A percentile compares a stretch with the other conserved stretches of the same genome.
These are phyloP conservation scores for Rhododendron molle DNA, from an alignment of 148 eudicot species.

Conservation along the genomic window DNA sequence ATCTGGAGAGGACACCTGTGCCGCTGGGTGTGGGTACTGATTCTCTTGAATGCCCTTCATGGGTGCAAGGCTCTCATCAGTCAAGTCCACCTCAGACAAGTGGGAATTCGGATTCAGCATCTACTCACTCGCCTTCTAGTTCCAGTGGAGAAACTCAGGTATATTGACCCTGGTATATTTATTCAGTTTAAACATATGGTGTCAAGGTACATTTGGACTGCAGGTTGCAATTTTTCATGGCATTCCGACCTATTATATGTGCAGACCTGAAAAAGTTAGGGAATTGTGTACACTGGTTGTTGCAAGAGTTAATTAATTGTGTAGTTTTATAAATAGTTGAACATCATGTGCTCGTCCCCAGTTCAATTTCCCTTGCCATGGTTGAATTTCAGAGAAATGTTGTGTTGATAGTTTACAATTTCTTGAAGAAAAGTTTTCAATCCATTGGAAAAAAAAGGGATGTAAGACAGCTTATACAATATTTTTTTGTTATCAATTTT, in stretches of 20 bases:
- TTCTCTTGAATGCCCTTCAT: constrained; percentile 10
- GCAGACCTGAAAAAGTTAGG: neutral
- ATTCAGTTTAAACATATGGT: neutral
- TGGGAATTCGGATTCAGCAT: constrained; percentile 11
- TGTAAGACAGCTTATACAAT: neutral
- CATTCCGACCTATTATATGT: neutral
- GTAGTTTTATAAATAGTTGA: neutral
- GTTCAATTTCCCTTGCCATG: neutral
- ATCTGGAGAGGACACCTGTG: constrained; percentile 3
- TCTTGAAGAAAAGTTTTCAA: neutral
- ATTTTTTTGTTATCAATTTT: neutral
- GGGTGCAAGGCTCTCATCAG: constrained; percentile 10
- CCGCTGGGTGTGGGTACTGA: neutral
- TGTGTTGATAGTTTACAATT: neutral
- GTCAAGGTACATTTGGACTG: neutral
- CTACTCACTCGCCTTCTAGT: constrained; percentile 4
- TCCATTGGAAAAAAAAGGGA: neutral
- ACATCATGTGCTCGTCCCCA: neutral
- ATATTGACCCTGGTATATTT: neutral
- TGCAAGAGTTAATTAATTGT: neutral
- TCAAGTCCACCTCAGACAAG: constrained; percentile 12
- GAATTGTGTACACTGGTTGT: neutral
- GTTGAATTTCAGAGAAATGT: neutral
- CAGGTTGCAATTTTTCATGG: neutral
- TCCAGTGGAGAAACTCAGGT: constrained; percentile 12